phyloP scores from a whole-genome alignment of 352 stramenopile species.

The Globisporangium mamillatum region DNA sequence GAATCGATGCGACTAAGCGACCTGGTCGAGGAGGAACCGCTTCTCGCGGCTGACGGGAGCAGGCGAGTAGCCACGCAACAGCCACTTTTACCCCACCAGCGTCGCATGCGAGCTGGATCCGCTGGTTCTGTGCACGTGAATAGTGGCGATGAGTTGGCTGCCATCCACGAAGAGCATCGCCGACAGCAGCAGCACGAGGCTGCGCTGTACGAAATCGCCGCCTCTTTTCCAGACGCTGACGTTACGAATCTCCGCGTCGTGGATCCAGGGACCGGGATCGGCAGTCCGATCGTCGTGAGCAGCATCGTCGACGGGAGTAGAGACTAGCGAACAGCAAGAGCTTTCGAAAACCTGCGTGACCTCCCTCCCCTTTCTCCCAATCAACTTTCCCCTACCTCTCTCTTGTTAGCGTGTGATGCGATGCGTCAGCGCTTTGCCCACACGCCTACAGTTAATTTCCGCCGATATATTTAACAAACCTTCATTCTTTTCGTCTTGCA shows the following conservation, averaged over 20 bases:
- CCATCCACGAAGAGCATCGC: constrained; percentile 11
- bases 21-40: constrained; percentile 14
- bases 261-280: not conserved
- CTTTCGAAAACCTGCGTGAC: not conserved
- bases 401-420: not conserved
- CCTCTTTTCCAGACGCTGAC: constrained; percentile 23
- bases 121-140: not conserved
- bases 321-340: not conserved
- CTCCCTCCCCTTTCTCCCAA: not conserved
- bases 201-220: constrained; percentile 26
- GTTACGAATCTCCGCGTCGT: not conserved
- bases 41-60: not conserved
- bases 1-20: constrained; percentile 8
- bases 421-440: not conserved
- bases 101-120: constrained; percentile 1
- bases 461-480: constrained; percentile 20
- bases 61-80: constrained; percentile 1
- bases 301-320: constrained; percentile 3
- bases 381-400: constrained; percentile 1
- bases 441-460: constrained; percentile 3
- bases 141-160: not conserved
- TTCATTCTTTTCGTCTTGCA: not conserved
- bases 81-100: constrained; percentile 2
- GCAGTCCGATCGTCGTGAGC: constrained; percentile 8
- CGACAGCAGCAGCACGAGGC: constrained; percentile 13